A percentile compares a stretch with the other conserved stretches of the same genome.
Conservation (phyloP, 2,329 filamentous ascomycete genomes). For the Hyphodiscus sp. region DNA sequence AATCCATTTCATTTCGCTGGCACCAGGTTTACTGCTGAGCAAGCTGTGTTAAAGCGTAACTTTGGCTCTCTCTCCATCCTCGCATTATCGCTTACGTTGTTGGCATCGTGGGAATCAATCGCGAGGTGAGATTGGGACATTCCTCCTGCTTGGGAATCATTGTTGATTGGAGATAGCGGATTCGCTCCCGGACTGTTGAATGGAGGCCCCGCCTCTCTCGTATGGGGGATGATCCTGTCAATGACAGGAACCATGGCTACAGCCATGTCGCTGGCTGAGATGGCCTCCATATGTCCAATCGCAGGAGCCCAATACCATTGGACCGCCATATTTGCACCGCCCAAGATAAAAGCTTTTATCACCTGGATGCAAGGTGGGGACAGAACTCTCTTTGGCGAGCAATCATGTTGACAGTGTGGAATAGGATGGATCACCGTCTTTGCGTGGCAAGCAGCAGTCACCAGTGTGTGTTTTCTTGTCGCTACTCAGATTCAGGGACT, state of each 20-base stretch:
- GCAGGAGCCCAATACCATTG: slow-evolving; percentile 6
- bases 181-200: slow-evolving; percentile 4
- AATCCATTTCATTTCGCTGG: background rate
- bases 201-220: slow-evolving; percentile 10
- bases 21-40: background rate
- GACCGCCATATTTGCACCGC: slow-evolving; percentile 5
- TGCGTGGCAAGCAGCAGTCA: slow-evolving; percentile 38
- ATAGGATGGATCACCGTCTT: slow-evolving; percentile 38
- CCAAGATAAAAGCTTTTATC: background rate
- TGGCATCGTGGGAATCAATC: slow-evolving; percentile 4
- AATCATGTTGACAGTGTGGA: background rate
- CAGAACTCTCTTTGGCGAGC: background rate
- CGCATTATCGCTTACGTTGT: slow-evolving; percentile 2
- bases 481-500: slow-evolving; percentile 41
- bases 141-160: background rate
- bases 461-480: slow-evolving; percentile 34
- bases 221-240: slow-evolving; percentile 9
- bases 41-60: slow-evolving; percentile 3
- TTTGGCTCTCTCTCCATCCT: slow-evolving; percentile 6
- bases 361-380: slow-evolving; percentile 5
- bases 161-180: background rate
- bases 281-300: slow-evolving; percentile 8
- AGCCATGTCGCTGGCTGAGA: slow-evolving; percentile 11
- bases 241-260: slow-evolving; percentile 4
- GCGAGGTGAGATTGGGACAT: background rate